Base-by-base conservation (phyloP, 192 early-diverging fungal species). In the Linnemannia exigua region DNA sequence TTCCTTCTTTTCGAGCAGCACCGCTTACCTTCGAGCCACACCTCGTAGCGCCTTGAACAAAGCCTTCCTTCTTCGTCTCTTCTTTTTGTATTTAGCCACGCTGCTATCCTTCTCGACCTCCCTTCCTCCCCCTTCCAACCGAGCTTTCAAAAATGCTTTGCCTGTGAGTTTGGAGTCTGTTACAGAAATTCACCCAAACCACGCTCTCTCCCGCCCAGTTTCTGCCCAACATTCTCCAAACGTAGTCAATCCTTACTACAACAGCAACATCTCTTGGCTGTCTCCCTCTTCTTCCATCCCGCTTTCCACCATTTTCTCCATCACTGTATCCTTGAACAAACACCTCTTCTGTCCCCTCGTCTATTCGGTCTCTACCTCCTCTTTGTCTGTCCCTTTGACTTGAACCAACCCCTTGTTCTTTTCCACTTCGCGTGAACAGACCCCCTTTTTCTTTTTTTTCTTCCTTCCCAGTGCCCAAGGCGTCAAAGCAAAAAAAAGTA, bases 221-320 rank as follows among this genome's bases (percentile, higher is more conserved):
- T 85, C 82, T 85, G 77, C 25, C 16, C 68, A 84, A 85, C 82
- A 85, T 79, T 66, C 82, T 85, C 82, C 82, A 85, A 85, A 85
- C 82, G 82, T 85, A 85, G 82, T 85, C 82, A 85, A 85, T 19
- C 47, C 48, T 38, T 58, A 35, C 11, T n/a, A 14, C n/a, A 44
- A 14, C n/a, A 44, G 36, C 73, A 36, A 38, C 37, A 11, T 9
- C 20, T 54, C 2, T 31, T 70, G 28, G 36, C 36, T 33, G 22
- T 61, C 25, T 22, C 31, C 28, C 38, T 51, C 38, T 44, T 50
- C 48, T 71, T 54, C n/a, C 50, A 28, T 15, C 9, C 25, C 48
- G 8, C 50, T 11, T 36, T 35, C 37, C 74, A 63, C 74, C 54
- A 61, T 63, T 76, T 25, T 66, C 7, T 36, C 61, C 63, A 31